A percentile compares a stretch with the other conserved stretches of the same genome.
phyloP scores from a whole-genome alignment of 768 basidiomycete genomes.

The Saitozyma podzolica region DNA sequence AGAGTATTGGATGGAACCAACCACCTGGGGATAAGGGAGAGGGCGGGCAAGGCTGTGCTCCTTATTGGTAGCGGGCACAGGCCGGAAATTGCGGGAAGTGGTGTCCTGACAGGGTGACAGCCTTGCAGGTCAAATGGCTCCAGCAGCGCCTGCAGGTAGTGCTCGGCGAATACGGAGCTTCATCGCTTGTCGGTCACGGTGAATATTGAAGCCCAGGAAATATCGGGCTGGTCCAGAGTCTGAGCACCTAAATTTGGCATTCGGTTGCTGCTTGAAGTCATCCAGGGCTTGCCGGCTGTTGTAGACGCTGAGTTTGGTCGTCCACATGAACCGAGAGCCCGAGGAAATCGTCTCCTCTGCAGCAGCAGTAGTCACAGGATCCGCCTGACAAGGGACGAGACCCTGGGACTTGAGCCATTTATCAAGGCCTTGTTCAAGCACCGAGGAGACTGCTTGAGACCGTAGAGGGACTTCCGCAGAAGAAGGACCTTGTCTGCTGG shows the following conservation, averaged over 20 bases:
- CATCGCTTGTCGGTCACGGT: constrained; percentile 6
- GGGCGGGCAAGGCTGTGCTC: constrained; percentile 4
- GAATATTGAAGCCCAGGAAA: constrained; percentile 17
- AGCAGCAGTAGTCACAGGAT: constrained; percentile 4
- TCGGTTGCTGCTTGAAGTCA: constrained; percentile 1
- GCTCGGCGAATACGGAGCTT: constrained; percentile 14
- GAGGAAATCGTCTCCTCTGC: constrained; percentile 3
- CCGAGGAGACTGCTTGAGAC: constrained; percentile 14
- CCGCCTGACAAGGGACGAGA: constrained; percentile 4
- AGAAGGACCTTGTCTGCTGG: constrained; percentile 7
- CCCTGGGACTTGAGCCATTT: constrained; percentile 19
- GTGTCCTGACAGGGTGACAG: not conserved
- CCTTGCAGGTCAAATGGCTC: not conserved
- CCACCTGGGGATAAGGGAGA: constrained; percentile 7
- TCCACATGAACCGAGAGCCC: constrained; percentile 17
- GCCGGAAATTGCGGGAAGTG: too few species aligned
- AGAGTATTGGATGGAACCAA: constrained; percentile 18
- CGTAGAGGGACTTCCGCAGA: constrained; percentile 17
- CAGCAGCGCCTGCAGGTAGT: constrained; percentile 3
- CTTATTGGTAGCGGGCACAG: constrained; percentile 4
- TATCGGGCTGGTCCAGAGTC: constrained; percentile 4
- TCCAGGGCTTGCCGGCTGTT: constrained; percentile 8
- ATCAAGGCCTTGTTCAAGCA: constrained; percentile 23
- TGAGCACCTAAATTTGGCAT: constrained; percentile 6
- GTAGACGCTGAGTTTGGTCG: constrained; percentile 20